phyloP scores from a whole-genome alignment of 2,329 filamentous ascomycete species.

The Fusarium proliferatum region DNA sequence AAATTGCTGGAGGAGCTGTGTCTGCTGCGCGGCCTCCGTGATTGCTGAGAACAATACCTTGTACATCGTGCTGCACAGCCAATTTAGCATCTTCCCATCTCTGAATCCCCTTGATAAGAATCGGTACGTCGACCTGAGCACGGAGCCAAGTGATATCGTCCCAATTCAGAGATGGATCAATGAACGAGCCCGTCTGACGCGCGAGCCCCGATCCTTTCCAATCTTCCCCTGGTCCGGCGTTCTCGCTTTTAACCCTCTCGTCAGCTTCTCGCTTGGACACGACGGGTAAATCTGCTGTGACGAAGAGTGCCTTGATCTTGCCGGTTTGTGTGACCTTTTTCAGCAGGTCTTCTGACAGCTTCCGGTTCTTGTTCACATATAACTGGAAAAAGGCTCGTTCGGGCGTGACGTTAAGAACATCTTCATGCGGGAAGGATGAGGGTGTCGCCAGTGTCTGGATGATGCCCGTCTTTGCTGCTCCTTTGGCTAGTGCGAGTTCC shows the following conservation, averaged over 20 bases:
- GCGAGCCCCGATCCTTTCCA: slow-evolving; percentile 65
- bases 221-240: slow-evolving; percentile 60
- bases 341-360: slow-evolving; percentile 62
- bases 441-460: slow-evolving; percentile 72
- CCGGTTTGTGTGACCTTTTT: slow-evolving; percentile 54
- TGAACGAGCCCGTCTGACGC: slow-evolving; percentile 65
- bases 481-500: slow-evolving; percentile 34
- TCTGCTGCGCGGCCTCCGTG: slow-evolving; percentile 72
- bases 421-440: slow-evolving; percentile 67
- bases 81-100: slow-evolving; percentile 69
- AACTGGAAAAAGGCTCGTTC: slow-evolving; percentile 65
- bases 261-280: slow-evolving; percentile 65
- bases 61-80: slow-evolving; percentile 68
- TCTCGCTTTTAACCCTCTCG: slow-evolving; percentile 55
- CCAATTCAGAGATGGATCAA: slow-evolving; percentile 71
- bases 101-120: slow-evolving; percentile 79
- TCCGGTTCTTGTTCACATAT: slow-evolving; percentile 68
- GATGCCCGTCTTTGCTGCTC: slow-evolving; percentile 55
- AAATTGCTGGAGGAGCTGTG: slow-evolving; percentile 36
- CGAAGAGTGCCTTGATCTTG: slow-evolving; percentile 64
- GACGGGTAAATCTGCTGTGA: slow-evolving; percentile 69
- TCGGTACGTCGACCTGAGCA: slow-evolving; percentile 56
- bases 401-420: slow-evolving; percentile 55
- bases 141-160: slow-evolving; percentile 74
- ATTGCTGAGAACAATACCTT: slow-evolving; percentile 77